These are phyloP conservation scores for Achlya hypogyna DNA, from an alignment of 352 stramenopile genomes.

Conservation along the genomic window DNA sequence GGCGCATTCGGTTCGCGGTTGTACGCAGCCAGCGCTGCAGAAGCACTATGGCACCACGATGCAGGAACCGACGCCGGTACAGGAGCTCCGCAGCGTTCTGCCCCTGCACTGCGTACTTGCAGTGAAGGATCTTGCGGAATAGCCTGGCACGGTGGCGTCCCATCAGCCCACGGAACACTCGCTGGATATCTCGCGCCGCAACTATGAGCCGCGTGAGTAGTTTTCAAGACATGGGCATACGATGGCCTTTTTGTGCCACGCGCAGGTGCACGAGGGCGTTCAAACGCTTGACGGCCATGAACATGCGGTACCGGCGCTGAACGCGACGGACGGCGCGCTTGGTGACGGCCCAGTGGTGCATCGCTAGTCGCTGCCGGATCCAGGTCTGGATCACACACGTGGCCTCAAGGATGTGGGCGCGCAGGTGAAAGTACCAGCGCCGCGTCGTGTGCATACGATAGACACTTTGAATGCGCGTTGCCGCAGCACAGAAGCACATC, in stretches of 20 bases:
- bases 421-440: conserved; percentile 32
- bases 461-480: conserved; percentile 44
- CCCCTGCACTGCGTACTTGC: conserved; percentile 34
- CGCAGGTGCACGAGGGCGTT: conserved; percentile 32
- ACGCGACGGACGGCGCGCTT: no score
- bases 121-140: conserved; percentile 58
- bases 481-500: conserved; percentile 28
- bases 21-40: conserved; percentile 44
- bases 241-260: conserved; percentile 31
- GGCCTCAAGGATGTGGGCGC: background rate
- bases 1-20: conserved; percentile 30
- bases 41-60: conserved; percentile 30
- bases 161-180: conserved; percentile 34
- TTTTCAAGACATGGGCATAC: conserved; percentile 24
- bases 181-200: conserved; percentile 33
- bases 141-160: conserved; percentile 44
- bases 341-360: conserved; percentile 31
- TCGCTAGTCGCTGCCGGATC: background rate
- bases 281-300: no score
- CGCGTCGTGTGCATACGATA: conserved; percentile 37
- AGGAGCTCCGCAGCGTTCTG: conserved; percentile 47
- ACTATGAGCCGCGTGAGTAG: conserved; percentile 31
- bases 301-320: no score
- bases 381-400: background rate
- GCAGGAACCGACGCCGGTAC: conserved; percentile 39